Evolutionary conservation across 768 basidiomycete genomes (phyloP).

Genomic region (Mycena rosella): DNA sequence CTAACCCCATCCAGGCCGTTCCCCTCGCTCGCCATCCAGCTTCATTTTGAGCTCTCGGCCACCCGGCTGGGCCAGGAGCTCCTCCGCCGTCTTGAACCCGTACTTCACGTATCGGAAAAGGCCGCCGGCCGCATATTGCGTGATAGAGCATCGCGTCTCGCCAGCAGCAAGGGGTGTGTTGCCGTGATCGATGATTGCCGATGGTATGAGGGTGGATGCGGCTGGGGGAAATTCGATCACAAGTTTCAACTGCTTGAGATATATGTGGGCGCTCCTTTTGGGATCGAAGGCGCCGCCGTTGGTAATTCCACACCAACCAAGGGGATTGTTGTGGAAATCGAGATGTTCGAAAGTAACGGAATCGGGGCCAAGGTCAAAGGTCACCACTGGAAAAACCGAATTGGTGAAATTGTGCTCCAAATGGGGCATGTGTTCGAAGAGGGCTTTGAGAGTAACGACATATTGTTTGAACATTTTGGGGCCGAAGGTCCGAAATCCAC

Average conservation of each 20-base stretch:
- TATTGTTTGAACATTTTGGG: conserved; percentile 40
- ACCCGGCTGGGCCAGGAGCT: background rate
- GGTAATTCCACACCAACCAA: conserved; percentile 45
- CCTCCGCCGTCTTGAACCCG: conserved; percentile 32
- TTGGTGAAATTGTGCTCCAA: conserved; percentile 41
- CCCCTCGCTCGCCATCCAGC: background rate
- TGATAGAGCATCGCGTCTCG: conserved; percentile 42
- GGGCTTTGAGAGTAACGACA: conserved; percentile 9
- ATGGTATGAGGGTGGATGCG: conserved; percentile 39
- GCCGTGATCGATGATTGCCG: conserved; percentile 38
- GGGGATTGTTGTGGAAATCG: conserved; percentile 42
- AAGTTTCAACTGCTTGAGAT: conserved; percentile 41
- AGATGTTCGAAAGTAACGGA: conserved; percentile 35
- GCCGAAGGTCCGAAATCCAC: conserved; percentile 37
- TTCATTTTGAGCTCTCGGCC: background rate
- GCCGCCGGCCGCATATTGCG: conserved; percentile 44
- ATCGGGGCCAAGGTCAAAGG: conserved; percentile 46
- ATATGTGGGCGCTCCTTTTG: conserved; percentile 42
- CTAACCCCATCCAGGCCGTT: background rate
- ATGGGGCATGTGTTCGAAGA: conserved; percentile 23
- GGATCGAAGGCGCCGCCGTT: conserved; percentile 42
- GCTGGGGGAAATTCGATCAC: conserved; percentile 43
- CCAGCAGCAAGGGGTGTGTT: conserved; percentile 35
- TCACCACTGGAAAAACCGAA: conserved; percentile 42
- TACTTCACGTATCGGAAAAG: conserved; percentile 42